Evolutionary conservation across 129 eudicot species (phyloP).

Genomic region (Calendula officinalis): DNA sequence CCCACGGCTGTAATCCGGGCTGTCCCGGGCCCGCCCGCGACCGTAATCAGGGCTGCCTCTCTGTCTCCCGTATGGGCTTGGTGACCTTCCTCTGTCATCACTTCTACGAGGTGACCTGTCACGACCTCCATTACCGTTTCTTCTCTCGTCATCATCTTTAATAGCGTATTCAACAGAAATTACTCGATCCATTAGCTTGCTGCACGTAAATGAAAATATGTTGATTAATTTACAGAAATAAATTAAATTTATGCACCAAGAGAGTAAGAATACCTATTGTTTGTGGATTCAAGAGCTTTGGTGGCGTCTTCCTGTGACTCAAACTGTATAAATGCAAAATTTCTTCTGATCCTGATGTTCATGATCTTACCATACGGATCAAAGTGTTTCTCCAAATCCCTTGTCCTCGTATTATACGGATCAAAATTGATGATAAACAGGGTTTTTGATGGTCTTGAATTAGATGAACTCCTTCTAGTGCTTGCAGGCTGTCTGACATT

Average conservation of each 20-base stretch:
- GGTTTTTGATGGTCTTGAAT: constrained; percentile 75
- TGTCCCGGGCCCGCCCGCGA: constrained; percentile 59
- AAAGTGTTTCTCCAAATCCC: constrained; percentile 87
- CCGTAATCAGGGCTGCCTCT: constrained; percentile 97
- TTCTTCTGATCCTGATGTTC: constrained; percentile 79
- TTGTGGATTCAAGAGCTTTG: constrained; percentile 76
- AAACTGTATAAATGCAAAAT: constrained; percentile 84
- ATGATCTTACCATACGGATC: constrained; percentile 85
- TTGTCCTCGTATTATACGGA: constrained; percentile 67
- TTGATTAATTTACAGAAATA: not conserved
- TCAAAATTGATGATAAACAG: constrained; percentile 91
- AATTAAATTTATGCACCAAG: not conserved
- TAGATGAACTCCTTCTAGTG: constrained; percentile 61
- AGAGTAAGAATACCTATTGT: constrained; percentile 50
- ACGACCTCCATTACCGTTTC: constrained; percentile 47
- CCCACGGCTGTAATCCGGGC: constrained; percentile 86
- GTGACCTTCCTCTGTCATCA: constrained; percentile 60
- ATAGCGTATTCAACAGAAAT: constrained; percentile 83
- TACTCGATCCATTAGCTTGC: constrained; percentile 81
- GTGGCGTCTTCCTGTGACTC: constrained; percentile 89
- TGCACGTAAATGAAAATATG: constrained; percentile 22
- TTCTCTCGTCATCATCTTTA: constrained; percentile 74
- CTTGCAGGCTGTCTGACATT: constrained; percentile 53
- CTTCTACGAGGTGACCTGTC: constrained; percentile 73
- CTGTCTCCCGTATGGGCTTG: constrained; percentile 69